These are phyloP conservation scores for Picochlorum sp. DNA, from an alignment of 139 green algal genomes.

Conservation along the genomic window DNA sequence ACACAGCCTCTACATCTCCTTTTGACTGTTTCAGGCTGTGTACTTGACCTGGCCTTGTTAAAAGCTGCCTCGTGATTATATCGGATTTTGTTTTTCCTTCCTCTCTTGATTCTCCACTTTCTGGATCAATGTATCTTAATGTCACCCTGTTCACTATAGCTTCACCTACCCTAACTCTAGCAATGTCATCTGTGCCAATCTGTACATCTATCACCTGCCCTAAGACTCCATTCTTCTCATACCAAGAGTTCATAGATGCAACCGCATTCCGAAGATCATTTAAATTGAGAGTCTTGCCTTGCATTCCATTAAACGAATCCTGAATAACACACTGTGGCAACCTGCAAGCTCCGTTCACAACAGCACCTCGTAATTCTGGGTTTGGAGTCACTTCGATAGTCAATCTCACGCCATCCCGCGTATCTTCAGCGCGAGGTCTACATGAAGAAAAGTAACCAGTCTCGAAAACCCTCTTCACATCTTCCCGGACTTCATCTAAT, in stretches of 20 bases:
- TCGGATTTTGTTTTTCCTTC: constrained; percentile 64
- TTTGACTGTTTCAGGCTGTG: constrained; percentile 66
- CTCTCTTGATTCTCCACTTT: constrained; percentile 49
- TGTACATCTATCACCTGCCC: constrained; percentile 67
- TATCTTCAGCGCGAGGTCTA: constrained; percentile 73
- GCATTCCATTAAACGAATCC: constrained; percentile 63
- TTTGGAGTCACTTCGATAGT: constrained; percentile 72
- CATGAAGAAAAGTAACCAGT: constrained; percentile 77
- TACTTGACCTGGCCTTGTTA: constrained; percentile 55
- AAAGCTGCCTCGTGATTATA: constrained; percentile 70
- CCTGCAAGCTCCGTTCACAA: constrained; percentile 54
- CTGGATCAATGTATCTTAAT: constrained; percentile 65
- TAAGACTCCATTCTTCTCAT: constrained; percentile 70
- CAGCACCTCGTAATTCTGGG: constrained; percentile 60
- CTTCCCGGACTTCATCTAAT: constrained; percentile 43
- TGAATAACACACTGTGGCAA: constrained; percentile 72
- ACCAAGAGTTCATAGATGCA: constrained; percentile 73
- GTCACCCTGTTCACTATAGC: constrained; percentile 56
- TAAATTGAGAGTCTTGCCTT: constrained; percentile 73
- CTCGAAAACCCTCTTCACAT: constrained; percentile 76
- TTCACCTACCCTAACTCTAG: constrained; percentile 48
- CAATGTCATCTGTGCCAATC: constrained; percentile 24
- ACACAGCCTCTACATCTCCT: constrained; percentile 81
- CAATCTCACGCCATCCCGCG: constrained; percentile 84
- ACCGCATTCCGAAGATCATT: constrained; percentile 49